Conservation (phyloP, 2,329 filamentous ascomycete species). For the Diaporthe citriasiana region DNA sequence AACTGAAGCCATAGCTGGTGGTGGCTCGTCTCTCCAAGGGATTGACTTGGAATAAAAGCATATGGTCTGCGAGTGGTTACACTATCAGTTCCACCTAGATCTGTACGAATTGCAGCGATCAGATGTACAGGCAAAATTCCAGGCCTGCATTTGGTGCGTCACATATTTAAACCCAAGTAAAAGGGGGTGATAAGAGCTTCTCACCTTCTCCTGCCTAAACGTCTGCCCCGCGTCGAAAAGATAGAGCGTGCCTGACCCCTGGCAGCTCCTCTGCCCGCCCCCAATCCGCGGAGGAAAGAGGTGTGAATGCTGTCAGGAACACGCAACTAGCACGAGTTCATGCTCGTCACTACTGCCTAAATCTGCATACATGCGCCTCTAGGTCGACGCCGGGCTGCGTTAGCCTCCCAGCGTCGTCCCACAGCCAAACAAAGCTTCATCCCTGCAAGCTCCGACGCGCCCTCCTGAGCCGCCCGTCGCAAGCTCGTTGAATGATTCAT, state of each 20-base stretch:
- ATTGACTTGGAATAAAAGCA: background rate
- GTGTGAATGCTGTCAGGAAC: background rate
- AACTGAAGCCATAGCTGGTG: too few relatives aligned
- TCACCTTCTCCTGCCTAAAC: background rate
- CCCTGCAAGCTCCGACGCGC: slow-evolving; percentile 16
- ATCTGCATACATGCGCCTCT: background rate
- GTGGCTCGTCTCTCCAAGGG: background rate
- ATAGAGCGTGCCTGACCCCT: background rate
- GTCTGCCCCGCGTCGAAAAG: too few relatives aligned
- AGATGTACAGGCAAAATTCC: background rate
- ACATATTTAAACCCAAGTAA: too few relatives aligned
- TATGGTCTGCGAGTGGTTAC: background rate
- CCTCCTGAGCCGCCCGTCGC: background rate
- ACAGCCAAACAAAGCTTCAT: slow-evolving; percentile 18
- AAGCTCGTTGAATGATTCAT: slow-evolving; percentile 23
- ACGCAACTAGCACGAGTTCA: background rate
- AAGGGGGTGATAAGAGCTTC: background rate
- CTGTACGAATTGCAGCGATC: background rate
- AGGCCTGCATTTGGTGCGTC: too few relatives aligned
- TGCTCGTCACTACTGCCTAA: slow-evolving; percentile 1
- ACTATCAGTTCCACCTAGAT: background rate
- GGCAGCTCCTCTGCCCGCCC: background rate
- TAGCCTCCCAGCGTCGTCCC: background rate
- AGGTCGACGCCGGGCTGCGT: background rate
- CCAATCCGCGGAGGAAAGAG: background rate